Evolutionary conservation across 768 basidiomycete species (phyloP).

Genomic region (Boletus reticulatus): DNA sequence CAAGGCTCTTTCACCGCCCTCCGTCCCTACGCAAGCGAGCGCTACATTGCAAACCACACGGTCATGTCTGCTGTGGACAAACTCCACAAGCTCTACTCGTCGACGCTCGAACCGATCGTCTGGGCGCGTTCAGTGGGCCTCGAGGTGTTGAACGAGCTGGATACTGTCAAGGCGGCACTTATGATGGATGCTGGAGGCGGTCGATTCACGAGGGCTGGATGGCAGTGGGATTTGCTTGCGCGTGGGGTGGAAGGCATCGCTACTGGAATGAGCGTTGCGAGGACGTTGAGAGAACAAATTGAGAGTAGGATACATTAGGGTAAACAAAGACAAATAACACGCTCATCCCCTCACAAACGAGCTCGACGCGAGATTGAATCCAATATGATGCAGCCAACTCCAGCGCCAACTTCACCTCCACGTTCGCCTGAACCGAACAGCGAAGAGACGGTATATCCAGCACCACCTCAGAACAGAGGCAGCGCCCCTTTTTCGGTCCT

Average conservation of each 20-base stretch:
- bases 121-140: slow-evolving; percentile 87
- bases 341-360: neutral
- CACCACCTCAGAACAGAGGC: slow-evolving; percentile 63
- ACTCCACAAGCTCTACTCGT: slow-evolving; percentile 82
- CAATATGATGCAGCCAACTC: slow-evolving; percentile 59
- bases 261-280: slow-evolving; percentile 33
- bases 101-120: slow-evolving; percentile 65
- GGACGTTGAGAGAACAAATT: slow-evolving; percentile 25
- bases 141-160: slow-evolving; percentile 89
- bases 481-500: slow-evolving; percentile 71
- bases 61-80: slow-evolving; percentile 86
- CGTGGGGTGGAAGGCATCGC: slow-evolving; percentile 46
- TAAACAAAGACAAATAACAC: slow-evolving; percentile 21
- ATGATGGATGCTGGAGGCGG: slow-evolving; percentile 75
- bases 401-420: slow-evolving; percentile 60
- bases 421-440: slow-evolving; percentile 36
- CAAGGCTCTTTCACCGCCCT: slow-evolving; percentile 71
- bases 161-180: slow-evolving; percentile 74
- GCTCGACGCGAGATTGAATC: neutral
- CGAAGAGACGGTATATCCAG: slow-evolving; percentile 39
- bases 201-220: slow-evolving; percentile 26
- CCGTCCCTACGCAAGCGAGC: slow-evolving; percentile 70
- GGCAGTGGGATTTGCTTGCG: slow-evolving; percentile 35
- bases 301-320: too few species aligned
- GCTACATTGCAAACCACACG: slow-evolving; percentile 86